Evolutionary conservation across 495 filamentous ascomycete species (phyloP), one percentile per base, ranked within the genome.

Genomic region (Ramalina peruviana): DNA sequence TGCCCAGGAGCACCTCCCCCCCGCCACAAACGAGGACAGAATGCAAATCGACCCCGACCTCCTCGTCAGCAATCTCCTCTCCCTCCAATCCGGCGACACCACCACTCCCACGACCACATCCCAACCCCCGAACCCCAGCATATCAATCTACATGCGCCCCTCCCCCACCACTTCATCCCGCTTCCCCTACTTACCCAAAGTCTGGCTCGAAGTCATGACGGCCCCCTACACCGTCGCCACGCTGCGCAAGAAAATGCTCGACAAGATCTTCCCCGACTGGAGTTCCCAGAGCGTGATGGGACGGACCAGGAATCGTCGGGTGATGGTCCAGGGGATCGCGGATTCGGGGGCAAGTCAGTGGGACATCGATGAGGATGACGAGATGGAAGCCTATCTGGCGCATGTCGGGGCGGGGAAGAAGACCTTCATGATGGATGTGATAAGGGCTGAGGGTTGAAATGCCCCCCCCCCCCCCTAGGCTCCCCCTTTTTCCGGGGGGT

Each of bases 1-100:
- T 40, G 69, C 73, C 12, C 73, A 70, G 49, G 65, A 71, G 4
- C 65, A 67, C 0, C 65, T 71, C 17, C 65, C 71, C 19, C 51
- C 64, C 23, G 55, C 60, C 25, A 60, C 65, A 50, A 71, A 75
- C 36, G 59, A 76, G 49, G 62, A 64, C 21, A 72, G 80, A 54
- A 68, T 82, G 64, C 80, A 83, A 57, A 82, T 85, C 55, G 81
- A 83, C 59, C 81, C 81, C 9, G 75, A 75, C 3, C 65, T 79
- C 26, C 67, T 77, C 15, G 65, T 71, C 48, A 69, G 72, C 5
- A 50, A 50, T 71, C 75, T 50, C 65, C 68, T 17, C 65, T 72
- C 45, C 61, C 72, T 56, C 50, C 71, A 57, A 50, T 66, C 51
- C 59, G 65, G 44, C 9, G 57, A 25, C 69, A 70, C 48, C 69